A percentile compares a stretch with the other conserved stretches of the same genome.
Conservation (phyloP, 495 filamentous ascomycete genomes). For the Neurospora sp. region DNA sequence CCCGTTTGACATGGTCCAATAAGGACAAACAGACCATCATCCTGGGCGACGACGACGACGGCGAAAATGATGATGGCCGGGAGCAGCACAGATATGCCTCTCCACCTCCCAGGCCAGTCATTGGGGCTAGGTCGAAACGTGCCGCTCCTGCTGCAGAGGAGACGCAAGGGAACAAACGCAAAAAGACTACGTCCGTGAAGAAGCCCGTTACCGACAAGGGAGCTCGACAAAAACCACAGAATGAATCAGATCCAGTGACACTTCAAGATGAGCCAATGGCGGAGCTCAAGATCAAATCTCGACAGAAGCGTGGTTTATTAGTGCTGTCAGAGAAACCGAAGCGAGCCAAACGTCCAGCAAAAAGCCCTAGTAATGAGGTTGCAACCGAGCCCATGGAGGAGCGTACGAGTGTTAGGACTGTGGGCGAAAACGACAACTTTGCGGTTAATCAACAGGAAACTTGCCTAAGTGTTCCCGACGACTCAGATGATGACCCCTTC, state of each 20-base stretch:
- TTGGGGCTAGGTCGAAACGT: not conserved
- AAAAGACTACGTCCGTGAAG: not conserved
- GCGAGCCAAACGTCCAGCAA: not conserved
- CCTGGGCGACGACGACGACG: conserved; percentile 9
- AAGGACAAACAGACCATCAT: conserved; percentile 2
- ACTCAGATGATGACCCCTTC: not conserved
- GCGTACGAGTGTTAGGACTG: not conserved
- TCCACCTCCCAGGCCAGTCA: not conserved
- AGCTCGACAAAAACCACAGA: not conserved
- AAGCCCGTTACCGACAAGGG: not conserved
- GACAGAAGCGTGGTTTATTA: conserved; percentile 33
- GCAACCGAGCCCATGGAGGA: not conserved
- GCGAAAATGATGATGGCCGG: no score
- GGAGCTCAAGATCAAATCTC: conserved; percentile 29
- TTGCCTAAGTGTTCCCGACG: not conserved
- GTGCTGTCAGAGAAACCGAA: conserved; percentile 22
- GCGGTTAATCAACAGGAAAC: not conserved
- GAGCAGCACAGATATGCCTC: not conserved
- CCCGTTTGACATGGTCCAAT: not conserved
- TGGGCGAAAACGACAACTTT: not conserved
- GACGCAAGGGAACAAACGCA: not conserved
- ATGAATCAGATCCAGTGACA: not conserved
- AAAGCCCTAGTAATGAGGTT: not conserved
- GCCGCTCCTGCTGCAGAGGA: not conserved
- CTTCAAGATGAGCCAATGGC: conserved; percentile 21